These are phyloP conservation scores for Penicillium occitanis DNA, from an alignment of 2,329 filamentous ascomycete genomes.

Conservation along the genomic window DNA sequence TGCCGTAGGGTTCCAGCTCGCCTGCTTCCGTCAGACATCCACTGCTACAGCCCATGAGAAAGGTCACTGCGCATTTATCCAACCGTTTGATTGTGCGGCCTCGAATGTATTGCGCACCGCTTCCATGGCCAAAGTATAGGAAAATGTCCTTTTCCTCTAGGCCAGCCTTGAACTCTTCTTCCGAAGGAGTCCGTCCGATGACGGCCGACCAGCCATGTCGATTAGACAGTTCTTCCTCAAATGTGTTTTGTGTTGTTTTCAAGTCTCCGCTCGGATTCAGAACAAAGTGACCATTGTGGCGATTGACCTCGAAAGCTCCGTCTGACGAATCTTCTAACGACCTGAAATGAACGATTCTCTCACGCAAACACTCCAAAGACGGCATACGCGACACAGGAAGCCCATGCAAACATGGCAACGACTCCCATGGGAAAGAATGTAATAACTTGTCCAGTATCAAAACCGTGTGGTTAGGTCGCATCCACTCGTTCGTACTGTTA, in stretches of 20 bases:
- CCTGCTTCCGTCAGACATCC: conserved; percentile 77
- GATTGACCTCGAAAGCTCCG: conserved; percentile 53
- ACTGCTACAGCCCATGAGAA: conserved; percentile 93
- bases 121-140: conserved; percentile 95
- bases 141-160: conserved; percentile 69
- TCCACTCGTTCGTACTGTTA: conserved; percentile 35
- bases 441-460: conserved; percentile 88
- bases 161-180: conserved; percentile 70
- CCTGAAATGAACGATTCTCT: conserved; percentile 63
- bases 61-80: conserved; percentile 73
- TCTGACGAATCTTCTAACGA: conserved; percentile 24
- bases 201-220: conserved; percentile 65
- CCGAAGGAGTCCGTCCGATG: conserved; percentile 67
- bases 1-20: conserved; percentile 86
- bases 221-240: conserved; percentile 64
- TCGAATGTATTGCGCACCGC: conserved; percentile 90
- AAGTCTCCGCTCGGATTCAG: conserved; percentile 88
- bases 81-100: conserved; percentile 78
- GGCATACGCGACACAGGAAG: conserved; percentile 83
- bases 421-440: conserved; percentile 94
- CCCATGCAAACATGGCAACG: conserved; percentile 77
- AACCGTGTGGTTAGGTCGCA: conserved; percentile 65
- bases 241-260: conserved; percentile 72
- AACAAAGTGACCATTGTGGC: conserved; percentile 61
- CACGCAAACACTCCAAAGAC: conserved; percentile 77